Evolutionary conservation across 2,329 filamentous ascomycete species (phyloP), one percentile per base, ranked within the genome.

Genomic region (Monilinia fructigena): DNA sequence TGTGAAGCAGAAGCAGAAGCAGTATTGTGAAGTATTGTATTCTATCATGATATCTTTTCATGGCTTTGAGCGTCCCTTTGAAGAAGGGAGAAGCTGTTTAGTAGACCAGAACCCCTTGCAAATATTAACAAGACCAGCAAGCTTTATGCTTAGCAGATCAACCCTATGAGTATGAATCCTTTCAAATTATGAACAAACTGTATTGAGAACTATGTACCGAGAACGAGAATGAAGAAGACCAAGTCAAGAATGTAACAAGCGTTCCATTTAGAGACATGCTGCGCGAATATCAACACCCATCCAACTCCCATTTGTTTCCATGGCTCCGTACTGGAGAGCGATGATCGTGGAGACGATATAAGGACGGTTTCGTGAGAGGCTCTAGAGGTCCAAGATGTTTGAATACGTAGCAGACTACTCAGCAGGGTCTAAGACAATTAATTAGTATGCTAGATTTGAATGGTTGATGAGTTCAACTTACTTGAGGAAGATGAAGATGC

Each of bases 61-160:
- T 50, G 11, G 16, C 38, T 61, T 12, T n/a, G 23, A 61, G 31
- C 42, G 20, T 26, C 8, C 23, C 28, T 50, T 50, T 61, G 31
- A 23, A 50, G 45, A 50, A 60, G 47, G n/a, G 50, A 50, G 10
- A 18, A 35, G 12, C 20, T 38, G 23, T 38, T 26, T 50, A 26
- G 48, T 26, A 28, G 11, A 26, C n/a, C 20, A 16, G n/a, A 60
- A 26, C 45, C 58, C 38, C 26, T 50, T 23, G 28, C 4, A 61
- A 50, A 50, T 50, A 50, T 50, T 4, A 42, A 40, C 11, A 48
- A 38, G 56, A 50, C 45, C 45, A 10, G 45, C n/a, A 23, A 60
- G 31, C 58, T 60, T 60, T n/a, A 40, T 50, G 58, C 58, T 38
- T 26, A 50, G 31, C n/a, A 50, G n/a, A 28, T 20, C 31, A 16